A percentile compares a stretch with the other conserved stretches of the same genome.
phyloP scores from a whole-genome alignment of 177 flowering plant genomes.

The Tripterygium wilfordii region DNA sequence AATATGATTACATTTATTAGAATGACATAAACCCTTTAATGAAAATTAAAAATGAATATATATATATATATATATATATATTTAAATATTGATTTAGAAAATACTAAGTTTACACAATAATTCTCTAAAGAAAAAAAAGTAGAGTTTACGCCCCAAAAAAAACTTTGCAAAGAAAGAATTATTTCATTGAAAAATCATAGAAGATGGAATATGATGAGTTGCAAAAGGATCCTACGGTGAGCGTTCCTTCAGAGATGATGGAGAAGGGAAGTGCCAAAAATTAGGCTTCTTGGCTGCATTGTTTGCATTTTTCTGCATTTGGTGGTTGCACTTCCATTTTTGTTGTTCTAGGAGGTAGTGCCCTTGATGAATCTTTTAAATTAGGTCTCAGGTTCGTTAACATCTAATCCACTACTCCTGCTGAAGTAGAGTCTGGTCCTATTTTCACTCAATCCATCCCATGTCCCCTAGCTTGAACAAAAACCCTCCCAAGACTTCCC shows the following conservation, averaged over 20 bases:
- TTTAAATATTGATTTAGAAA: too few species aligned
- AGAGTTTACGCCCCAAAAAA: too few species aligned
- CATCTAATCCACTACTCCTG: constrained; percentile 3
- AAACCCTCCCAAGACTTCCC: not conserved
- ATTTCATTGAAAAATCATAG: too few species aligned
- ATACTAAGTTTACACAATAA: too few species aligned
- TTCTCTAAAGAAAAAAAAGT: too few species aligned
- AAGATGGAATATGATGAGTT: too few species aligned
- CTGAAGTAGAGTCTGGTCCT: not conserved
- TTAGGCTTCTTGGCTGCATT: constrained; percentile 47
- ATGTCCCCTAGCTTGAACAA: not conserved
- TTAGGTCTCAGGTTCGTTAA: constrained; percentile 10
- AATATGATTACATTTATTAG: too few species aligned
- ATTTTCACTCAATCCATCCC: too few species aligned
- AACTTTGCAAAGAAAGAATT: too few species aligned
- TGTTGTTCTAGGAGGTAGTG: constrained; percentile 42
- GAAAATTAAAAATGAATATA: too few species aligned
- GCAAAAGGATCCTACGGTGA: constrained; percentile 19
- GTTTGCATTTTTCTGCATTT: constrained; percentile 65
- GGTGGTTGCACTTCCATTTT: constrained; percentile 76
- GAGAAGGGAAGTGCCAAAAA: constrained; percentile 62
- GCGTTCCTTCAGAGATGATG: constrained; percentile 38
- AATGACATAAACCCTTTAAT: too few species aligned
- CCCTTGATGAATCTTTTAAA: constrained; percentile 19
- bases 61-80: too few species aligned